Evolutionary conservation across 768 basidiomycete species (phyloP).

Genomic region (Russula sp.): DNA sequence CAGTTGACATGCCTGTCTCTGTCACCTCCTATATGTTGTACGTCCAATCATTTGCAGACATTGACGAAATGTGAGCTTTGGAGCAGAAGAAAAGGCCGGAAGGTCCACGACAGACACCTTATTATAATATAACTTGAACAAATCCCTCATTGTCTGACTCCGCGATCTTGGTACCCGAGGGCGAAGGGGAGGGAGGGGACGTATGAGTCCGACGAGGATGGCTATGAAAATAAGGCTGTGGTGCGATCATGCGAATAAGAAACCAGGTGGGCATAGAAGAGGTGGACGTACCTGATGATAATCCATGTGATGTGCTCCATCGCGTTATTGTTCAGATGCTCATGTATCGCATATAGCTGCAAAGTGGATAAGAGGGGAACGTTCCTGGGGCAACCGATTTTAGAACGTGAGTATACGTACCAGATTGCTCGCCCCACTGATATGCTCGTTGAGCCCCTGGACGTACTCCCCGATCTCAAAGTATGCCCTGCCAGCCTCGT

Average conservation of each 20-base stretch:
- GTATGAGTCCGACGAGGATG: slow-evolving; percentile 78
- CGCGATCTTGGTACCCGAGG: too few relatives aligned
- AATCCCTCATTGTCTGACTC: too few relatives aligned
- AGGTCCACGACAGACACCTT: too few relatives aligned
- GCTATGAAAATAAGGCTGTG: slow-evolving; percentile 83
- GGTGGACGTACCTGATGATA: slow-evolving; percentile 49
- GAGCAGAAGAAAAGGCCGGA: too few relatives aligned
- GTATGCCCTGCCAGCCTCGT: slow-evolving; percentile 90
- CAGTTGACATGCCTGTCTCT: too few relatives aligned
- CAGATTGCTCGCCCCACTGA: slow-evolving; percentile 83
- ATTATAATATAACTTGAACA: too few relatives aligned
- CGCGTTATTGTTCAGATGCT: slow-evolving; percentile 82
- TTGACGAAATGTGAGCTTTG: too few relatives aligned
- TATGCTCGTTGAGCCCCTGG: slow-evolving; percentile 79
- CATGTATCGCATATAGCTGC: slow-evolving; percentile 87
- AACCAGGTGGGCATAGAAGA: slow-evolving; percentile 23
- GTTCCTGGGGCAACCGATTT: neutral
- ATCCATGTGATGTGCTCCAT: slow-evolving; percentile 90
- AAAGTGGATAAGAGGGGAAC: neutral
- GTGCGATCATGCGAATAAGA: slow-evolving; percentile 9
- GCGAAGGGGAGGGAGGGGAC: slow-evolving; percentile 27
- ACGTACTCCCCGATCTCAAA: slow-evolving; percentile 87
- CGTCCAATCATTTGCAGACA: too few relatives aligned
- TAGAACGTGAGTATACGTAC: slow-evolving; percentile 42
- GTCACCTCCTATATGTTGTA: too few relatives aligned